A percentile compares a stretch with the other conserved stretches of the same genome.
Conservation (phyloP, 192 early-diverging fungal genomes). For the Kickxella alabastrina region DNA sequence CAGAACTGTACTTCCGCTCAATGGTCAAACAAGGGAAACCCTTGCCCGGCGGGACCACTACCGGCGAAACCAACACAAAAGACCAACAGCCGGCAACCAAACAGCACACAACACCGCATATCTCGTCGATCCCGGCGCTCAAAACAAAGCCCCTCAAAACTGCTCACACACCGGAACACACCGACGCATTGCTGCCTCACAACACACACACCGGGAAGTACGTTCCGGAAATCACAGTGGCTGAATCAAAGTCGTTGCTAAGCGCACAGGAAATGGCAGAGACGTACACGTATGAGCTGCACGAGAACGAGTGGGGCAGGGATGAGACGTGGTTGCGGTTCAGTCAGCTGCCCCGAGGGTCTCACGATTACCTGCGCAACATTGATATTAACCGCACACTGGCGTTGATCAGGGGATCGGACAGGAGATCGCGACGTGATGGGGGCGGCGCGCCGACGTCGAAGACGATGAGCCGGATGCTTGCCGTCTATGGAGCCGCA, state of each 20-base stretch:
- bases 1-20: neutral
- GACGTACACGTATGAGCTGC: slow-evolving; percentile 14
- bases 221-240: neutral
- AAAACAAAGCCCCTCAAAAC: no score
- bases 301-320: slow-evolving; percentile 18
- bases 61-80: neutral
- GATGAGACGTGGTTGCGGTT: slow-evolving; percentile 36
- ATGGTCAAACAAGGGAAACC: neutral
- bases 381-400: slow-evolving; percentile 43
- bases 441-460: slow-evolving; percentile 7
- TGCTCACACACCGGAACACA: no score
- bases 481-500: slow-evolving; percentile 9
- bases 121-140: no score
- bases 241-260: neutral
- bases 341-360: slow-evolving; percentile 9
- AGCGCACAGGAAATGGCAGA: slow-evolving; percentile 7
- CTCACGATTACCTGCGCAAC: slow-evolving; percentile 12
- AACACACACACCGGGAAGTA: no score
- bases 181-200: no score
- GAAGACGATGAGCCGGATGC: slow-evolving; percentile 22
- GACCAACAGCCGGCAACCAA: neutral
- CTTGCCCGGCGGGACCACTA: neutral
- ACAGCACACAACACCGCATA: no score
- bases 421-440: neutral
- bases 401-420: slow-evolving; percentile 15